Evolutionary conservation across 2,329 filamentous ascomycete species (phyloP).

Genomic region (Venturia aucupariae): DNA sequence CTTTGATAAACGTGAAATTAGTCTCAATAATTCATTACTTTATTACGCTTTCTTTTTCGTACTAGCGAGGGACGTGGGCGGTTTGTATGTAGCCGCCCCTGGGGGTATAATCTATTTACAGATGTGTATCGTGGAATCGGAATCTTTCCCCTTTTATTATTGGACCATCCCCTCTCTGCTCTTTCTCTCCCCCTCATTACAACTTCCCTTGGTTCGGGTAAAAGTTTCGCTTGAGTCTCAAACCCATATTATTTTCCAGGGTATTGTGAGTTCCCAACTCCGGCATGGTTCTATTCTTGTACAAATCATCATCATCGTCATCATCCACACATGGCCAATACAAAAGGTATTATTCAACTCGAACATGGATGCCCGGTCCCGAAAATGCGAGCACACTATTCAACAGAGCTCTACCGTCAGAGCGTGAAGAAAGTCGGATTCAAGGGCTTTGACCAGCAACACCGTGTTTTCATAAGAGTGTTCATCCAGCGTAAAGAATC

Average conservation of each 20-base stretch:
- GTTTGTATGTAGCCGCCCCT: background rate
- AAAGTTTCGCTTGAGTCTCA: too few species aligned
- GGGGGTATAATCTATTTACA: background rate
- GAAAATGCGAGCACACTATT: background rate
- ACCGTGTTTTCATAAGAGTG: too few species aligned
- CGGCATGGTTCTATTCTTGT: background rate
- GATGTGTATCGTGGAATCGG: too few species aligned
- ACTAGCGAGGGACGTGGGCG: background rate
- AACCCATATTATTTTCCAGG: background rate
- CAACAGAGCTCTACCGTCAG: background rate
- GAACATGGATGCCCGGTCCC: background rate
- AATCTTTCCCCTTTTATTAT: background rate
- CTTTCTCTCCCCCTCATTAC: too few species aligned
- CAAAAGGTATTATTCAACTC: background rate
- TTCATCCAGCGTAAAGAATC: too few species aligned
- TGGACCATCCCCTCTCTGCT: background rate
- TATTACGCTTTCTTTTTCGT: background rate
- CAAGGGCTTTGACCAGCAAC: too few species aligned
- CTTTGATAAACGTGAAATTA: too few species aligned
- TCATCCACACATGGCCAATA: too few species aligned
- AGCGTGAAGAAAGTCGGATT: too few species aligned
- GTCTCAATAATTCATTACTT: too few species aligned
- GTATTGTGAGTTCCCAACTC: background rate
- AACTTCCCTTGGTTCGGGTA: too few species aligned
- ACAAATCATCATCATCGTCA: too few species aligned